Base-by-base conservation (phyloP, 805 yeast genomes). In the Henningerozyma blattae region DNA sequence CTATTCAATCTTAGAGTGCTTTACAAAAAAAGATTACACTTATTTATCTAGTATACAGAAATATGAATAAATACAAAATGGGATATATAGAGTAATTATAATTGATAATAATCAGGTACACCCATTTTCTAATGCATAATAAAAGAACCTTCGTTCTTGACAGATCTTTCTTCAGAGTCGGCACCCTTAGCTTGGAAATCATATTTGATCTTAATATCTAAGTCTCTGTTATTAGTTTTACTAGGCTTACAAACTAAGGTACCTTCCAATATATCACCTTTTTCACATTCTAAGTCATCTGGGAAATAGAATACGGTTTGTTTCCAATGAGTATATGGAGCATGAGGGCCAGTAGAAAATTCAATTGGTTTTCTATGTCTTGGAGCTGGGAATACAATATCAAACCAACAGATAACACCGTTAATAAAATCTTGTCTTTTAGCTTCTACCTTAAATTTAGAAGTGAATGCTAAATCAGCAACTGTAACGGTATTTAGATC, bases 261-360 rank as follows among this genome's bases (percentile, higher is more conserved):
- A 30, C 97, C 91, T 38, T 69, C 68, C 44, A 93, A 65, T 27
- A 56, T 51, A 49, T 91, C 98, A 37, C 89, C 95, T 45, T 67
- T 65, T 52, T 77, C 77, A 41, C 81, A 62, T 50, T 76, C 82
- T 43, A 89, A 60, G 19, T 83, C 94, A 48, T 84, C 82, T 46
- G 71, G 75, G 51, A 89, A 68, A 59, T 91, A 93, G 62, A 93
- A 86, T 1, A 91, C 93, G 15, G 95, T 82, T 64, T 91, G 98
- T 59, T 91, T 93, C 99, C 99, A 91, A 64, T 91, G 99, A 13
- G 98, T 91, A 67, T 87, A 86, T 46, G 76, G 74, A 31, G 86
- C 77, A 61, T 81, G 86, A 24, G 99, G 95, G 17, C 97, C 97
- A 12, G 99, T 93, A 15, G 91, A 78, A 55, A 91, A 87, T 22